Base-by-base conservation (phyloP, 139 green algal species). In the Spirogloea muscicola region DNA sequence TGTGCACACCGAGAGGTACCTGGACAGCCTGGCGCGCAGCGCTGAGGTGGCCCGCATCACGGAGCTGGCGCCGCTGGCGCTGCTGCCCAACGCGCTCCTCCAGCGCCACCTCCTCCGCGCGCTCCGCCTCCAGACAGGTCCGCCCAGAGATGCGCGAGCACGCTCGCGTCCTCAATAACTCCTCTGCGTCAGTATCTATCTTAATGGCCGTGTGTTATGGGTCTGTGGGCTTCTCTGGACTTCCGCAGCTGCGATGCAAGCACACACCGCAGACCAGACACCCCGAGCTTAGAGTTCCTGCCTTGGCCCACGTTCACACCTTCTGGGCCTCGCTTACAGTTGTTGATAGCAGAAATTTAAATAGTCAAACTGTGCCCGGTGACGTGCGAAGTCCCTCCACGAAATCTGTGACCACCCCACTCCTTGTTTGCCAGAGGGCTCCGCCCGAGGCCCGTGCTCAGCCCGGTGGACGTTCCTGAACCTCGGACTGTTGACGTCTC, bases 1-100 rank as follows among this genome's bases (percentile, higher is more conserved):
- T n/a, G 67, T 68, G 16, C 67, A 76, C 67, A 76, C 67, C 6
- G 31, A 76, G 16, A 7, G 72, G 4, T 76, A 76, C 25, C 55
- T 76, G 27, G 6, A 76, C 27, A 76, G 55, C 13, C 67, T 76
- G 3, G 49, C 48, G 40, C 72, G 6, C 10, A 76, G 67, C 67
- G 36, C 49, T 34, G 57, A 44, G 21, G 67, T 76, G 58, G 67
- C 67, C 9, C 21, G 10, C 3, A 76, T 76, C 27, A 69, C 55
- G 4, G 67, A 76, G 67, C 10, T 71, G 25, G 25, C 61, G 48
- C 61, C 61, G 27, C 25, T 71, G 10, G 61, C 13, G 61, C 13
- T 71, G 10, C 9, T 71, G 10, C 61, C 61, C 25, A 49, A 57
- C 10, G 64, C 66, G 10, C 42, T 71, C 27, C 42, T 71, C 27